Evolutionary conservation across 208 protist species (phyloP).

Genomic region (Crithidia brevicula): DNA sequence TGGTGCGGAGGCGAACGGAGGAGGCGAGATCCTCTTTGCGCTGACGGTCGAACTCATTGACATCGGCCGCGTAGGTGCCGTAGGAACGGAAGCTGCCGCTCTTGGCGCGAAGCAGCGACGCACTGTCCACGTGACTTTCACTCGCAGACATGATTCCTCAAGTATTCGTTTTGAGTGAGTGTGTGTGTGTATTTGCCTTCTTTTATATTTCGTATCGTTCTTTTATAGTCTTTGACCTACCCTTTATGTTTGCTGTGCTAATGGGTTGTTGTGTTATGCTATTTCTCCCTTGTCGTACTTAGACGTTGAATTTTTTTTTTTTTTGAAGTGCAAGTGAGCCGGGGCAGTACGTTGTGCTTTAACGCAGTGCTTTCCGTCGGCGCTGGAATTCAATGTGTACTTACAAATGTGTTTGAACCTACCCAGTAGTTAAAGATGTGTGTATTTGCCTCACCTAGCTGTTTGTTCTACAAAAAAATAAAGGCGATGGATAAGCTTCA

Average conservation of each 20-base stretch:
- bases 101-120: background rate
- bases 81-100: conserved; percentile 24
- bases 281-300: background rate
- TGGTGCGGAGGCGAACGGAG: conserved; percentile 28
- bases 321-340: too few relatives aligned
- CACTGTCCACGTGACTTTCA: conserved; percentile 4
- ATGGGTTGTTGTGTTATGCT: too few relatives aligned
- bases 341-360: too few relatives aligned
- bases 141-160: background rate
- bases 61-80: conserved; percentile 44
- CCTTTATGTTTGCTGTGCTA: background rate
- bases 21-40: conserved; percentile 33
- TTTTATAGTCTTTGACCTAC: too few relatives aligned
- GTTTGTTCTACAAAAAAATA: too few relatives aligned
- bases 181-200: background rate
- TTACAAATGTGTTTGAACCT: too few relatives aligned
- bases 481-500: too few relatives aligned
- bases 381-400: too few relatives aligned
- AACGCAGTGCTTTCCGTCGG: too few relatives aligned
- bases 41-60: conserved; percentile 28
- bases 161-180: background rate
- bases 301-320: conserved; percentile 14
- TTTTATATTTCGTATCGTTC: background rate
- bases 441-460: too few relatives aligned
- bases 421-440: too few relatives aligned